Evolutionary conservation across 371 early-diverging fungal species (phyloP).

Genomic region (Mortierella sp.): DNA sequence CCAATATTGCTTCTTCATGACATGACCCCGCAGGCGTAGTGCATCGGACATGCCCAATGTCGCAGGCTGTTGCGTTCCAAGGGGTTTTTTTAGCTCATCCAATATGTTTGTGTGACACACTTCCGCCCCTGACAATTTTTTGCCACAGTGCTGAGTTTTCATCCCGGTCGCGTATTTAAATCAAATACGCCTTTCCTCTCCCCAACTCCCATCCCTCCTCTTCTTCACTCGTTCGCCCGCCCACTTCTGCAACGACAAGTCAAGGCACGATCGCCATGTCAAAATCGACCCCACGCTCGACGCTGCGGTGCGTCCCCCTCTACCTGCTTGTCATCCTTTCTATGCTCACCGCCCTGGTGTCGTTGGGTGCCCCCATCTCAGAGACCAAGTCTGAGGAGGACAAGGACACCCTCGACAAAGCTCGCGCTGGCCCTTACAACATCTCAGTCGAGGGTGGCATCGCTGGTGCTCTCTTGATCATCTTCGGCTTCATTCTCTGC

Average conservation of each 20-base stretch:
- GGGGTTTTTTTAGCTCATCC: no score
- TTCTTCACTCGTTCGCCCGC: not conserved
- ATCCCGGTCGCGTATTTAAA: not conserved
- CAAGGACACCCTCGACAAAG: not conserved
- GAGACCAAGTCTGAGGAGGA: not conserved
- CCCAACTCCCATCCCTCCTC: not conserved
- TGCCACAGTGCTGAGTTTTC: no score
- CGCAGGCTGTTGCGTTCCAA: no score
- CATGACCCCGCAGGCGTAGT: no score
- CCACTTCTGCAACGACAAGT: not conserved
- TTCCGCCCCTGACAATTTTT: no score
- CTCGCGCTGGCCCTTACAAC: constrained; percentile 28
- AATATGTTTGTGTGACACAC: no score
- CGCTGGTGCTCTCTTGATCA: constrained; percentile 69
- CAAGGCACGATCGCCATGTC: constrained; percentile 1
- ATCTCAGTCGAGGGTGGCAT: constrained; percentile 67
- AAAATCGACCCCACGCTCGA: constrained; percentile 12
- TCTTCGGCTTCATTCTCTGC: constrained; percentile 68
- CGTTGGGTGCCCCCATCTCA: constrained; percentile 16
- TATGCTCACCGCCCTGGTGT: constrained; percentile 21
- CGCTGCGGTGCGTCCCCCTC: constrained; percentile 16
- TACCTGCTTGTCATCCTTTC: constrained; percentile 30
- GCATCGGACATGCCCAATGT: no score
- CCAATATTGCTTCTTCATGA: no score
- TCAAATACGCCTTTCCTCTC: not conserved